Evolutionary conservation across 306 rosid species (phyloP).

Genomic region (Trifolium dubium): DNA sequence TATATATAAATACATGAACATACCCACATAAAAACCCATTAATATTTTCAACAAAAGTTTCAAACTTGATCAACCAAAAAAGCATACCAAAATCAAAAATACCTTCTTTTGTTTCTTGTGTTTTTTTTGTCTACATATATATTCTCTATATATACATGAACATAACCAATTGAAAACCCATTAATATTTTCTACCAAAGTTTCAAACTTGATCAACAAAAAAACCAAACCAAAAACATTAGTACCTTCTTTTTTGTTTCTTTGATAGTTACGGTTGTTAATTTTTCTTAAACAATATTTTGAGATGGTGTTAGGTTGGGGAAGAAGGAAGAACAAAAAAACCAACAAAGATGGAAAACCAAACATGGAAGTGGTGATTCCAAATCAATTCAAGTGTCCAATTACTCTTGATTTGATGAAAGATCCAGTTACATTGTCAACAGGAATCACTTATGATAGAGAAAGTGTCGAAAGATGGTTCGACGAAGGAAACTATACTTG

Average conservation of each 20-base stretch:
- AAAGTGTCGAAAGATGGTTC: slow-evolving; percentile 69
- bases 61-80: slow-evolving; percentile 27
- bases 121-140: background rate
- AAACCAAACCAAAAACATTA: background rate
- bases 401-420: slow-evolving; percentile 74
- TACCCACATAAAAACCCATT: slow-evolving; percentile 34
- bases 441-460: slow-evolving; percentile 82
- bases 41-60: slow-evolving; percentile 25
- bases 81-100: background rate
- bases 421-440: slow-evolving; percentile 84
- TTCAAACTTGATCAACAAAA: slow-evolving; percentile 37
- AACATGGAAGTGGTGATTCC: slow-evolving; percentile 57
- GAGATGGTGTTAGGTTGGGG: slow-evolving; percentile 71
- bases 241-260: slow-evolving; percentile 20
- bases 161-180: slow-evolving; percentile 26
- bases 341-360: slow-evolving; percentile 24
- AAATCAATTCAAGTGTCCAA: slow-evolving; percentile 67
- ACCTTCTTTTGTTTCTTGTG: slow-evolving; percentile 6
- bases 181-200: slow-evolving; percentile 27
- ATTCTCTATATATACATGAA: background rate
- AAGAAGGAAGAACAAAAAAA: slow-evolving; percentile 38
- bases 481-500: slow-evolving; percentile 70
- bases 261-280: slow-evolving; percentile 10
- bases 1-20: slow-evolving; percentile 13
- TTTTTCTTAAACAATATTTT: background rate